Evolutionary conservation across 2,329 filamentous ascomycete species (phyloP).

Genomic region (Colletotrichum liriopes): DNA sequence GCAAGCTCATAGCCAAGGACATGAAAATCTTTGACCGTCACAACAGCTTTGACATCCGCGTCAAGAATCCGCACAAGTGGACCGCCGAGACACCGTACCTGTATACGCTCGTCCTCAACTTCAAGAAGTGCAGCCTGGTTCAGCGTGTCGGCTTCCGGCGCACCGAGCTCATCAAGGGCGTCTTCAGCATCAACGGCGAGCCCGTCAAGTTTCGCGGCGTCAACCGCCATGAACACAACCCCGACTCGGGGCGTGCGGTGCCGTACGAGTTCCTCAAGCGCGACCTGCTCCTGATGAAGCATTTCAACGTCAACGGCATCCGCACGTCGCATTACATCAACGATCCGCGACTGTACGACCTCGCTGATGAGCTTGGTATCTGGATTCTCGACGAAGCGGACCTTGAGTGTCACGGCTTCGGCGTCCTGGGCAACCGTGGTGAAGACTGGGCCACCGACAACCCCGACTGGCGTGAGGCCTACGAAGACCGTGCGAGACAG

Average conservation of each 20-base stretch:
- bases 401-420: constrained; percentile 69
- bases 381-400: constrained; percentile 75
- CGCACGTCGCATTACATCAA: constrained; percentile 79
- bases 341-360: constrained; percentile 72
- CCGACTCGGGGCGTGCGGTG: constrained; percentile 73
- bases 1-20: constrained; percentile 49
- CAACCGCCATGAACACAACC: constrained; percentile 81
- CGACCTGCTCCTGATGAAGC: constrained; percentile 78
- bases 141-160: constrained; percentile 76
- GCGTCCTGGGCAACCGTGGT: constrained; percentile 56
- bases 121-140: constrained; percentile 56
- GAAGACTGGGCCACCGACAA: constrained; percentile 73
- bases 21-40: constrained; percentile 52
- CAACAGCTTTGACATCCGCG: constrained; percentile 57
- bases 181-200: constrained; percentile 76
- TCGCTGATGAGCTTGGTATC: constrained; percentile 75
- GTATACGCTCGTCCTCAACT: constrained; percentile 65
- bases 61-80: constrained; percentile 74
- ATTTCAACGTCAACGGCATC: constrained; percentile 79
- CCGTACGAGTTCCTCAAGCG: constrained; percentile 72
- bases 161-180: constrained; percentile 72
- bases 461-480: constrained; percentile 73
- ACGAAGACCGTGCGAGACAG: constrained; percentile 77
- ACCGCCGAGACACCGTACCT: constrained; percentile 78
- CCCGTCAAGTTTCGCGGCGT: constrained; percentile 77